Evolutionary conservation across 768 basidiomycete genomes (phyloP).

Genomic region (Gymnopilus junonius): DNA sequence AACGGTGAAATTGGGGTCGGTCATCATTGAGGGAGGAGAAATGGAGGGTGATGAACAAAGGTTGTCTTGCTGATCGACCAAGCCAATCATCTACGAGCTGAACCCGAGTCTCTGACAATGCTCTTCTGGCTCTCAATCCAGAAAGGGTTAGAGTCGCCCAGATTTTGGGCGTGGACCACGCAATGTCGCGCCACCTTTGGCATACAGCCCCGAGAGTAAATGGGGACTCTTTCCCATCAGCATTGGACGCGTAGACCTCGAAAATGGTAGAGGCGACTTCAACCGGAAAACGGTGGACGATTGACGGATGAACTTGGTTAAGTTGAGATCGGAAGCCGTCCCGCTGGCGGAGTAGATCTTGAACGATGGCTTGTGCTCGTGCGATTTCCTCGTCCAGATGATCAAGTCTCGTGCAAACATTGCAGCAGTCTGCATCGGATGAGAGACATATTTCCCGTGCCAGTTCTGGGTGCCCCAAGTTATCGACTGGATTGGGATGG

Average conservation of each 20-base stretch:
- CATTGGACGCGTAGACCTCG: too few relatives aligned
- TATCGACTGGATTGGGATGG: too few relatives aligned
- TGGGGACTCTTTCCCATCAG: too few relatives aligned
- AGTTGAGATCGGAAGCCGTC: not conserved
- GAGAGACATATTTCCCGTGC: too few relatives aligned
- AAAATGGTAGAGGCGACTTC: not conserved
- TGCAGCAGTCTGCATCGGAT: not conserved
- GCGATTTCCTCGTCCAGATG: not conserved
- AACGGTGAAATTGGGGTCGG: not conserved
- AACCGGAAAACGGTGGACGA: not conserved
- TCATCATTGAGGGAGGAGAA: not conserved
- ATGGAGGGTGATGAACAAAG: not conserved
- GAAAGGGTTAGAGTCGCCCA: not conserved
- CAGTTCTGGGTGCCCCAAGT: too few relatives aligned
- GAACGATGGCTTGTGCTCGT: not conserved
- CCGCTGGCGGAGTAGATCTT: not conserved
- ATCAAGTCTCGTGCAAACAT: not conserved
- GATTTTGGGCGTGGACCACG: not conserved
- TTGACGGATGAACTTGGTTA: not conserved
- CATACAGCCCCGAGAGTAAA: not conserved
- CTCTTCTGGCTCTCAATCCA: not conserved
- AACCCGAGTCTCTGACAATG: not conserved
- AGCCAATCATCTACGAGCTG: not conserved
- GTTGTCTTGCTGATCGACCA: not conserved
- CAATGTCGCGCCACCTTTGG: not conserved